Percentiles rank a stretch among this genome's conserved stretches.
These are phyloP conservation scores for Lupinus albus DNA, from an alignment of 306 rosid genomes.

Conservation along the genomic window DNA sequence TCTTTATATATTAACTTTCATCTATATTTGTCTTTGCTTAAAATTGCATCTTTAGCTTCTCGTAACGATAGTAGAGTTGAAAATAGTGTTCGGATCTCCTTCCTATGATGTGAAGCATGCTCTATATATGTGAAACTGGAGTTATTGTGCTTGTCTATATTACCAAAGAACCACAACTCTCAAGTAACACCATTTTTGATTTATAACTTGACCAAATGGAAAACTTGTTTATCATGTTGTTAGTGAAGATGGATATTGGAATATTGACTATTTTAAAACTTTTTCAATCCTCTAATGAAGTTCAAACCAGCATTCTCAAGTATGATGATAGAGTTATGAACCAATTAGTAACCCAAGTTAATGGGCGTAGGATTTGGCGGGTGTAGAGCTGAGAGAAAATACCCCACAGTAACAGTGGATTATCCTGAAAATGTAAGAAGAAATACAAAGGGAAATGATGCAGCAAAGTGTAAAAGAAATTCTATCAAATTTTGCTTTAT, in stretches of 20 bases:
- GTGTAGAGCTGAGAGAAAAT: too few species aligned
- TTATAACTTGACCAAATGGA: neutral
- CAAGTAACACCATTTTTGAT: neutral
- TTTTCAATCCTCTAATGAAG: too few species aligned
- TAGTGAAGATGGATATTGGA: neutral
- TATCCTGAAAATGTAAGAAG: too few species aligned
- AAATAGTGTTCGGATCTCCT: neutral
- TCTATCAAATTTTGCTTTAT: too few species aligned
- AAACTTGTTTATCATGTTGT: neutral
- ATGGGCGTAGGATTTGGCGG: too few species aligned
- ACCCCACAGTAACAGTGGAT: too few species aligned
- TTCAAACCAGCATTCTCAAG: too few species aligned
- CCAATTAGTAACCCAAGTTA: too few species aligned
- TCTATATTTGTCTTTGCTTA: slow-evolving; percentile 20
- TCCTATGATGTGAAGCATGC: neutral
- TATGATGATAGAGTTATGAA: too few species aligned
- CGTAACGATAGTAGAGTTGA: slow-evolving; percentile 1
- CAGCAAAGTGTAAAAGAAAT: too few species aligned
- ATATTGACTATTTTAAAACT: too few species aligned
- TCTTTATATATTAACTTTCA: slow-evolving; percentile 25
- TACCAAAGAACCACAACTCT: neutral
- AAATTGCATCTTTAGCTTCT: slow-evolving; percentile 28
- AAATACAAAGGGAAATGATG: too few species aligned
- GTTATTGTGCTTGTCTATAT: neutral
- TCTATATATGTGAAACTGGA: neutral